Percentiles rank a stretch among this genome's conserved stretches.
phyloP scores from a whole-genome alignment of 176 grass and related monocot species.

The sorghum (Sorghum bicolor) region DNA sequence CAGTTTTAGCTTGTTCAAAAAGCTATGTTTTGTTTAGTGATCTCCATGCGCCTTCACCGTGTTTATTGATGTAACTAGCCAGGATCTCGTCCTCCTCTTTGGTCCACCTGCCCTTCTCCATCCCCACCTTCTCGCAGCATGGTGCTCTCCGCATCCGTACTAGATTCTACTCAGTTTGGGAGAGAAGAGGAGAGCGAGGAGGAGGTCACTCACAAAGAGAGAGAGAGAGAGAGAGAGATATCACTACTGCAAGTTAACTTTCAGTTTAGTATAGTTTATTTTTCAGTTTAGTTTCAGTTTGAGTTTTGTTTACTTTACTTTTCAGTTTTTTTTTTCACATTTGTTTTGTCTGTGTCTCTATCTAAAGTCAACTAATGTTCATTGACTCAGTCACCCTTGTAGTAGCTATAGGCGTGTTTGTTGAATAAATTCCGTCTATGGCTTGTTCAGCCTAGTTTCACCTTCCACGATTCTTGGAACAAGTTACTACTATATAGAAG shows the following conservation, averaged over 20 bases:
- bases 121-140: conserved; percentile 65
- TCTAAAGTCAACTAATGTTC: background rate
- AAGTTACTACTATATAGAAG: background rate
- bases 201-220: too few relatives aligned
- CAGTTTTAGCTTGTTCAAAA: too few relatives aligned
- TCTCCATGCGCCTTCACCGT: conserved; percentile 50
- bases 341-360: too few relatives aligned
- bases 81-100: conserved; percentile 55
- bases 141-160: conserved; percentile 29
- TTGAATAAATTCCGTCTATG: background rate
- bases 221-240: background rate
- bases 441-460: background rate
- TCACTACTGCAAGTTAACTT: background rate
- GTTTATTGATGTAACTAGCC: conserved; percentile 36
- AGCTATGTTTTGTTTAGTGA: background rate
- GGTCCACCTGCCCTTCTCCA: conserved; percentile 59
- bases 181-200: too few relatives aligned
- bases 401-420: background rate
- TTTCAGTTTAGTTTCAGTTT: too few relatives aligned
- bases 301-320: too few relatives aligned
- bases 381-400: background rate
- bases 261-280: too few relatives aligned
- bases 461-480: background rate
- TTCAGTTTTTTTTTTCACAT: too few relatives aligned
- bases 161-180: background rate